Evolutionary conservation across 2,329 filamentous ascomycete genomes (phyloP).

Genomic region (Ramichloridium luteum): DNA sequence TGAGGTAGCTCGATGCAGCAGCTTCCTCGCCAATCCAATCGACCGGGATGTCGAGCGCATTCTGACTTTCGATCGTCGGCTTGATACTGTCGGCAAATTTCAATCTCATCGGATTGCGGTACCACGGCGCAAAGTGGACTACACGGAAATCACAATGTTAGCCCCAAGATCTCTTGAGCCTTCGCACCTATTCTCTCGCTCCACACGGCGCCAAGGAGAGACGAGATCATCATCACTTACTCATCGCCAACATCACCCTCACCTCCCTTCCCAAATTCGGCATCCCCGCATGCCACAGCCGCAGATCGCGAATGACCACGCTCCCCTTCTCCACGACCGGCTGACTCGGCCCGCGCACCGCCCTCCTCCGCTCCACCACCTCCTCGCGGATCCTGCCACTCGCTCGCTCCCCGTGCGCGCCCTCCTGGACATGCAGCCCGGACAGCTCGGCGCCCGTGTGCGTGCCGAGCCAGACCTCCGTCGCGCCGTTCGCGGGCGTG

Average conservation of each 20-base stretch:
- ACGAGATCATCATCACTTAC: constrained; percentile 33
- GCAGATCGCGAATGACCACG: constrained; percentile 45
- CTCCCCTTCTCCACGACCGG: constrained; percentile 43
- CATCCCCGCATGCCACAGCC: constrained; percentile 54
- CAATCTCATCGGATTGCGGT: constrained; percentile 46
- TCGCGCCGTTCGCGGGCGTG: constrained; percentile 43
- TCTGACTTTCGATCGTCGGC: constrained; percentile 31
- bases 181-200: too few species aligned
- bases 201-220: too few species aligned
- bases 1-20: constrained; percentile 38
- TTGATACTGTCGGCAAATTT: constrained; percentile 41
- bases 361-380: constrained; percentile 29
- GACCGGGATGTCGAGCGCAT: constrained; percentile 38
- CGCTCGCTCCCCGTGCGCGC: constrained; percentile 40
- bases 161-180: too few species aligned
- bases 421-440: constrained; percentile 34
- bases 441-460: constrained; percentile 27
- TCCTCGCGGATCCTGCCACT: constrained; percentile 39
- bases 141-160: constrained; percentile 1
- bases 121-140: constrained; percentile 43
- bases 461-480: constrained; percentile 48
- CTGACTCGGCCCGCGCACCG: constrained; percentile 35
- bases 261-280: constrained; percentile 38
- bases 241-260: constrained; percentile 21
- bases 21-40: constrained; percentile 36